Evolutionary conservation across 2,329 filamentous ascomycete genomes (phyloP).

Genomic region (Xylaria multiplex): DNA sequence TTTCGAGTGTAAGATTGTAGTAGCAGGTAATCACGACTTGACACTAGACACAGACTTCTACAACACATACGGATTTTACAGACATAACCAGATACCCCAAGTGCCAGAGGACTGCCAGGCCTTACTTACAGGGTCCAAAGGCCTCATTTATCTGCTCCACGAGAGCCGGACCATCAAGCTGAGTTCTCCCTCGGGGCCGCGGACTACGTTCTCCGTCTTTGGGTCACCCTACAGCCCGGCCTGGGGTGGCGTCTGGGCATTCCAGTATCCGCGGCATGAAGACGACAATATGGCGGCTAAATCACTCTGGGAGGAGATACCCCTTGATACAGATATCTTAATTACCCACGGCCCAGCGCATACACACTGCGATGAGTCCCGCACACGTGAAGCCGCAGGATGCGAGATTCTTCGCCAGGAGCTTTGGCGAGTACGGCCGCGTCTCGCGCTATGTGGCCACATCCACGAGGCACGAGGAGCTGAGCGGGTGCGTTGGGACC

Average conservation of each 20-base stretch:
- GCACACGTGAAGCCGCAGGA: constrained; percentile 57
- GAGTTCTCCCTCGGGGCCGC: constrained; percentile 62
- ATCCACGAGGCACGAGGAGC: constrained; percentile 75
- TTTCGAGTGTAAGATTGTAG: constrained; percentile 76
- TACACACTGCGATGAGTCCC: constrained; percentile 65
- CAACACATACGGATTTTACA: constrained; percentile 59
- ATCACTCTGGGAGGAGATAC: constrained; percentile 69
- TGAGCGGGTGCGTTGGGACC: constrained; percentile 70
- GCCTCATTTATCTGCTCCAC: constrained; percentile 70
- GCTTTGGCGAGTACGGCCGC: constrained; percentile 70
- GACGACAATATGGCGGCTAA: constrained; percentile 32
- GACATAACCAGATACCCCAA: constrained; percentile 67
- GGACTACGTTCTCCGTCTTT: constrained; percentile 72
- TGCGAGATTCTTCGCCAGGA: constrained; percentile 68
- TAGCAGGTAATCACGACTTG: constrained; percentile 81
- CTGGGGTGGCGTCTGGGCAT: constrained; percentile 67
- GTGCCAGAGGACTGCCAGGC: constrained; percentile 62
- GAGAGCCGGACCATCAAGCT: constrained; percentile 64
- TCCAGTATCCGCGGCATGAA: constrained; percentile 63
- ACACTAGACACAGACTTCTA: constrained; percentile 75
- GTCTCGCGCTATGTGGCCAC: constrained; percentile 76
- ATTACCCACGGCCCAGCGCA: constrained; percentile 76
- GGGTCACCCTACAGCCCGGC: constrained; percentile 75
- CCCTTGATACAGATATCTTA: constrained; percentile 70
- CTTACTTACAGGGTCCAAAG: constrained; percentile 62